A percentile compares a stretch with the other conserved stretches of the same genome.
phyloP scores from a whole-genome alignment of 306 rosid species.

The Luffa acutangula region DNA sequence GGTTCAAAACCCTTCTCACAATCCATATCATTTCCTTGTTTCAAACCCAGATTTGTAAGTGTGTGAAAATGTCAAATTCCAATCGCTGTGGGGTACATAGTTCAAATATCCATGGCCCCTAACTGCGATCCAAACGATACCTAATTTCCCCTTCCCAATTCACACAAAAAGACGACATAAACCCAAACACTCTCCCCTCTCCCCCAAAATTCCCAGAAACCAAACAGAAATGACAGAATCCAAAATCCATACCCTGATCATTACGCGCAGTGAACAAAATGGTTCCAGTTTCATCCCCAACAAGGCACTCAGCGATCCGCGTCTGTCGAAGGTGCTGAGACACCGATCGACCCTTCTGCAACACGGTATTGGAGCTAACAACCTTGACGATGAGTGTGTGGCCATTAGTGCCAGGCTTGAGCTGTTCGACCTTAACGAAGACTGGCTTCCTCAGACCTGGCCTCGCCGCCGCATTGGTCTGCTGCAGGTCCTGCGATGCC shows the following conservation, averaged over 20 bases:
- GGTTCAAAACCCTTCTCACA: neutral
- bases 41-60: neutral
- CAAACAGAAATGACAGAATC: neutral
- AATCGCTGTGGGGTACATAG: neutral
- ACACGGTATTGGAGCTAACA: slow-evolving; percentile 38
- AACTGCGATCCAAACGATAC: neutral
- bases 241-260: slow-evolving; percentile 47
- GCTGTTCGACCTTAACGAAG: slow-evolving; percentile 63
- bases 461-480: slow-evolving; percentile 19
- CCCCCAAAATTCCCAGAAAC: neutral
- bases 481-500: slow-evolving; percentile 9
- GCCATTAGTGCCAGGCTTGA: slow-evolving; percentile 70
- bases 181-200: neutral
- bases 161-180: neutral
- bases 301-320: slow-evolving; percentile 76
- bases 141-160: neutral
- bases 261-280: slow-evolving; percentile 77
- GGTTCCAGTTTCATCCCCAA: slow-evolving; percentile 74
- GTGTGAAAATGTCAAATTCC: neutral
- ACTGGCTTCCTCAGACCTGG: slow-evolving; percentile 62
- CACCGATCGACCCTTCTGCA: slow-evolving; percentile 63
- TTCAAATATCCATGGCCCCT: neutral
- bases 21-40: neutral
- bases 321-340: slow-evolving; percentile 62
- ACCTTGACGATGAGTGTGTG: slow-evolving; percentile 69